Base-by-base conservation (phyloP, 768 basidiomycete genomes). In the Lanmaoa pseudosensibilis region DNA sequence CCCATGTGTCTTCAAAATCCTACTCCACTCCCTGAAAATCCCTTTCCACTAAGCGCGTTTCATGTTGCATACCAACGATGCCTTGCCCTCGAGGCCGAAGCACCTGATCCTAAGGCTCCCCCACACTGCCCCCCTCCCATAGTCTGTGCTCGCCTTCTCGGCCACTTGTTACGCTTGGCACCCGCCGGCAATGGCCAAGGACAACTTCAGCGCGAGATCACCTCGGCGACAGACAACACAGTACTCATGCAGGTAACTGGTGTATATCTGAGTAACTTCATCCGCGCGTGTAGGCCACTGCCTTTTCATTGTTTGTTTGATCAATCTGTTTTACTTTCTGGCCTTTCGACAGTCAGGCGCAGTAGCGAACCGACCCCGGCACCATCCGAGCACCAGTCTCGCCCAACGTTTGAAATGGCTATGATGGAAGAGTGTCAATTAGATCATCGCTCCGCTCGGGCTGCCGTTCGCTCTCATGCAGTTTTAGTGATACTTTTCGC, bases 171-270 rank as follows among this genome's bases (percentile, higher is more conserved):
- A 27, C 19, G 18, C 23, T 15, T 56, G 13, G 54, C 30, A 18
- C 54, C 54, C 8, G 7, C 38, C 1, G 34, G 45, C 6, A 33
- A 52, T 13, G n/a, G 18, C 6, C 49, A 23, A 49, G 41, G 34
- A 18, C 37, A 48, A 44, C 30, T 52, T 34, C 55, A 59, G 19
- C 25, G 18, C 3, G 50, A 57, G 13, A 59, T 59, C 11, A 1
- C 50, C 4, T 6, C 2, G 19, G 13, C 33, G 0, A 8, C 4
- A n/a, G 30, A 44, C 8, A 0, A 59, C 11, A 1, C 6, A 10
- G n/a, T 0, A 0, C 33, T 52, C 8, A 57, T 59, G 34, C 1
- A 9, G 16, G 12, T 57, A n/a, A 46, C 30, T n/a, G n/a, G n/a
- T n/a, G n/a, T n/a, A n/a, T 5, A 57, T 46, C n/a, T n/a, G n/a